Conservation (phyloP, 495 filamentous ascomycete genomes). For the Poronia punctata region DNA sequence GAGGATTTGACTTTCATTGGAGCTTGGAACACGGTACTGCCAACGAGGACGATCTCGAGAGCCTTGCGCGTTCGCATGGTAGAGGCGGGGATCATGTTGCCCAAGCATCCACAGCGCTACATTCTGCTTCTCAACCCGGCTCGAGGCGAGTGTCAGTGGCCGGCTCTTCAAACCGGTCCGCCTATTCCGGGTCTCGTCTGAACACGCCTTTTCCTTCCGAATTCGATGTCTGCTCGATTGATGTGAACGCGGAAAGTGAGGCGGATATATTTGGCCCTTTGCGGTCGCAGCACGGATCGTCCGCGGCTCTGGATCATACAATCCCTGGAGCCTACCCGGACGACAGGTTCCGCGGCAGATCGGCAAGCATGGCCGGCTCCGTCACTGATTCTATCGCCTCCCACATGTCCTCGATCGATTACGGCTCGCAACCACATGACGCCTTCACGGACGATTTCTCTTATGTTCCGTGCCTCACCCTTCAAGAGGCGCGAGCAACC, state of each 20-base stretch:
- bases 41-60: conserved; percentile 48
- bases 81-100: conserved; percentile 22
- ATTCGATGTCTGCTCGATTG: conserved; percentile 28
- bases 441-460: conserved; percentile 74
- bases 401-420: conserved; percentile 51
- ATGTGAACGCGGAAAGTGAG: conserved; percentile 35
- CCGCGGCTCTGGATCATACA: conserved; percentile 60
- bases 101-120: conserved; percentile 13
- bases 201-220: conserved; percentile 40
- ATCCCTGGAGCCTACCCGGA: conserved; percentile 66
- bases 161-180: conserved; percentile 39
- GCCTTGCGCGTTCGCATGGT: conserved; percentile 27
- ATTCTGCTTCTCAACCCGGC: conserved; percentile 23
- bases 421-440: conserved; percentile 41
- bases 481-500: conserved; percentile 73
- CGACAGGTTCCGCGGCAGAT: conserved; percentile 48
- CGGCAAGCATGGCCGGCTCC: conserved; percentile 54
- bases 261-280: conserved; percentile 37
- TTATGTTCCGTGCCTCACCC: conserved; percentile 85
- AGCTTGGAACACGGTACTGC: conserved; percentile 75
- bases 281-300: conserved; percentile 41
- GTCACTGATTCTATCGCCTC: conserved; percentile 56
- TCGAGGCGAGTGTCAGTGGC: conserved; percentile 38
- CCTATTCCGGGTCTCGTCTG: conserved; percentile 36
- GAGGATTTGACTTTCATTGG: conserved; percentile 56